Conservation (phyloP, 257 asterid genomes). For the Solanum piurae region DNA sequence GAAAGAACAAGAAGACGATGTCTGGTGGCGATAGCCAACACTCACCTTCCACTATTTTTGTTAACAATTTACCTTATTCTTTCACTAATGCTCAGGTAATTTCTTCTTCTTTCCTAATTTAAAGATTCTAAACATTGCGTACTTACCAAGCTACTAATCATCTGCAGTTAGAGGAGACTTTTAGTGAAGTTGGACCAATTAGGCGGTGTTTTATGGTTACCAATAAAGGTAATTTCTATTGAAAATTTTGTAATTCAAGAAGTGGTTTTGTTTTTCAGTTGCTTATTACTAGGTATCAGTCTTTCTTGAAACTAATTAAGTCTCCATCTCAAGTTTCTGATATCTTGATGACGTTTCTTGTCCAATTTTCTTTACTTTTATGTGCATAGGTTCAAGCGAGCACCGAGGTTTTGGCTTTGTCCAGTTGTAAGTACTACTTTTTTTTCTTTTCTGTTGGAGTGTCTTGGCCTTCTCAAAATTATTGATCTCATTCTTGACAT, state of each 20-base stretch:
- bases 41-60: conserved; percentile 65
- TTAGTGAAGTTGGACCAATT: conserved; percentile 91
- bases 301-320: neutral
- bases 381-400: conserved; percentile 51
- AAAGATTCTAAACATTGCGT: neutral
- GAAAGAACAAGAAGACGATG: conserved; percentile 43
- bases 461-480: neutral
- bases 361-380: neutral
- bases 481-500: neutral
- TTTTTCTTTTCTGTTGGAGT: neutral
- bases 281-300: neutral
- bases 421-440: conserved; percentile 61
- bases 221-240: conserved; percentile 47
- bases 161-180: conserved; percentile 69
- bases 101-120: neutral
- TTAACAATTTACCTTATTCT: conserved; percentile 71
- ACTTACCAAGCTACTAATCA: neutral
- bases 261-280: neutral
- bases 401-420: conserved; percentile 95
- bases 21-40: conserved; percentile 41
- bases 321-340: neutral
- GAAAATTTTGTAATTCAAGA: neutral
- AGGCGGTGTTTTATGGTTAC: conserved; percentile 85
- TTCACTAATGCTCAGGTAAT: conserved; percentile 58
- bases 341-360: neutral